Evolutionary conservation across 2,329 filamentous ascomycete species (phyloP).

Genomic region (Alternaria solani): DNA sequence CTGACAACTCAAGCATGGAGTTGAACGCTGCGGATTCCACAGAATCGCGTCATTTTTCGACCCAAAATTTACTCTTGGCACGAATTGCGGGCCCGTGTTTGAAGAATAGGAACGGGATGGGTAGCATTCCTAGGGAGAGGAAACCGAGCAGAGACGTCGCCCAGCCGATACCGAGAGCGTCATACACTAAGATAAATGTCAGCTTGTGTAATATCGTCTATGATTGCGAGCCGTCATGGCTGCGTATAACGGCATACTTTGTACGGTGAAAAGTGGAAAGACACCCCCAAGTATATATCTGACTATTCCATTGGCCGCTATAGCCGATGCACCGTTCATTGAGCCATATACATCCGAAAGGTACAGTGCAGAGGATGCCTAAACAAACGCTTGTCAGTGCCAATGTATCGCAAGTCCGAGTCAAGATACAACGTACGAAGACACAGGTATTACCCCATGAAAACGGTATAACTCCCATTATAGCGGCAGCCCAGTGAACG

Average conservation of each 20-base stretch:
- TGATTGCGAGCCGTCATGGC: not conserved
- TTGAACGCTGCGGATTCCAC: not conserved
- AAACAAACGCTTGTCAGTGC: not conserved
- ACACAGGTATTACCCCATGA: slow-evolving; percentile 68
- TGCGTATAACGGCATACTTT: slow-evolving; percentile 33
- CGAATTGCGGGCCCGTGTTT: slow-evolving; percentile 37
- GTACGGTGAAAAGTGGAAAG: slow-evolving; percentile 50
- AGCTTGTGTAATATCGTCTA: not conserved
- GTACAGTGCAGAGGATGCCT: slow-evolving; percentile 42
- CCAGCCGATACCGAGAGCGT: slow-evolving; percentile 49
- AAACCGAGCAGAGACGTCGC: slow-evolving; percentile 52
- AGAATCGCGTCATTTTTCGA: not conserved
- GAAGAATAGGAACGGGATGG: slow-evolving; percentile 41
- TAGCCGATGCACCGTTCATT: slow-evolving; percentile 45
- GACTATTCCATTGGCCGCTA: slow-evolving; percentile 52
- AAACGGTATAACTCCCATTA: slow-evolving; percentile 63
- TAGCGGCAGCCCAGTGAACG: slow-evolving; percentile 59
- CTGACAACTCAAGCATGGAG: too few species aligned
- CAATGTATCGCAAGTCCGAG: not conserved
- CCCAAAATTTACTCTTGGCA: slow-evolving; percentile 33
- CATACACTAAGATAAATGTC: slow-evolving; percentile 35
- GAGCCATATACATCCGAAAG: slow-evolving; percentile 46
- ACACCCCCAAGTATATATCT: slow-evolving; percentile 48
- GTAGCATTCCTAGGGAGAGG: slow-evolving; percentile 46
- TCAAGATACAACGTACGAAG: slow-evolving; percentile 58